Base-by-base conservation (phyloP, 345 rosid species). In the Eutrema yunnanense region DNA sequence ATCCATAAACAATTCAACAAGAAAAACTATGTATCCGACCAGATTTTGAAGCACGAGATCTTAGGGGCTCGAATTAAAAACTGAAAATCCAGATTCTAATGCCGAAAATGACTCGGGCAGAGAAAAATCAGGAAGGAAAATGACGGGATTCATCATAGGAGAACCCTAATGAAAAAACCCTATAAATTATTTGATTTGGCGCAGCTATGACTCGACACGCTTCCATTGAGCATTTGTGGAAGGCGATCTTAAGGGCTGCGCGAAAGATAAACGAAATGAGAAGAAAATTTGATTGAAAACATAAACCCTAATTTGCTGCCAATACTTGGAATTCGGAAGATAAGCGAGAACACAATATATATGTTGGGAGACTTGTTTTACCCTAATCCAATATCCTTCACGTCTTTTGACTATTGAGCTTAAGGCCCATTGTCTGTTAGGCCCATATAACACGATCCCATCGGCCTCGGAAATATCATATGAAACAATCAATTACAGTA, bases 171-270 rank as follows among this genome's bases (percentile, higher is more conserved):
- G 4, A 63, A 72, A 3, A 41, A 71, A 65, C 41, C 72, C 76
- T 40, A 10, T 1, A 52, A 2, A 9, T 11, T 0, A 32, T 62
- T 77, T 30, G 30, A 77, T 77, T 26, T 77, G 0, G 80, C 81
- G 81, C 65, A 53, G 65, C 81, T 14, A 78, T 78, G 81, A 78
- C 77, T 78, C 81, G 77, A 78, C 76, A 78, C 77, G 77, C 81
- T 78, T 67, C 81, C 81, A 78, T 77, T 77, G 26, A 58, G 62
- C 1, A 0, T 78, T 61, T 73, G 43, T 61, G 70, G 81, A 78
- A 78, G 81, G 81, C 77, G 81, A 78, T 78, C 81, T 78, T 77
- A 78, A 72, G 81, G 81, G 81, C 38, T 46, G 73, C 77, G 77
- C 81, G 3, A 29, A 19, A 12, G 0, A 3, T 3, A 57, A 33